Base-by-base conservation (phyloP, 23 red algal species). In the Gracilaria gracilis region DNA sequence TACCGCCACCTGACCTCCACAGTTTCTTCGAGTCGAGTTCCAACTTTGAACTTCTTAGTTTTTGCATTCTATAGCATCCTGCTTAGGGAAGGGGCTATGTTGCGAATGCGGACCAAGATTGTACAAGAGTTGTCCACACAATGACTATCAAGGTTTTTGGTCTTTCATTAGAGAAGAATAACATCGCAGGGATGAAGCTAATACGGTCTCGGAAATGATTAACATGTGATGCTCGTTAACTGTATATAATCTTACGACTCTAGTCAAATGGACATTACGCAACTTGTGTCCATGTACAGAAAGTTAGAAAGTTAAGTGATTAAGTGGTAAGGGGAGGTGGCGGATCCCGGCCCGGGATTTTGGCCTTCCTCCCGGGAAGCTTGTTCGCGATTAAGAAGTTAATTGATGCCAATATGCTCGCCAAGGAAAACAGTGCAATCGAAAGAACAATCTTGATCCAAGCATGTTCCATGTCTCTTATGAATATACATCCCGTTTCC, bases 311-410 rank as follows among this genome's bases (percentile, higher is more conserved):
- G n/a, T 32, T 64, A 64, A 9, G 24, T 11, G n/a, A 64, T 32
- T 55, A 55, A 20, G 51, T 55, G 51, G 51, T 55, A 55, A 55
- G 51, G 9, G 8, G 51, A 55, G 51, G 19, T 55, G 9, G 17
- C 16, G 31, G 28, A 31, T 31, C 9, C 24, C 6, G 24, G 2
- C n/a, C 59, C 24, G 59, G 19, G 13, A 11, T 34, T 32, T 36
- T 34, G 8, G 0, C 37, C 16, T 17, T n/a, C 40, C 34, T 48
- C 14, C 42, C 5, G 6, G 23, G 72, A 11, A 77, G 27, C 20
- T 37, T 77, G 72, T 77, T 51, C 23, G 72, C 72, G 40, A 77
- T 77, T 51, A 77, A 28, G 31, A 49, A 37, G 15, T 77, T 77
- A 37, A 77, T 46, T 4, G 34, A 49, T 77, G 72, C 72, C 1